Conservation (phyloP, 2,329 filamentous ascomycete species). For the Microdochium paspali region DNA sequence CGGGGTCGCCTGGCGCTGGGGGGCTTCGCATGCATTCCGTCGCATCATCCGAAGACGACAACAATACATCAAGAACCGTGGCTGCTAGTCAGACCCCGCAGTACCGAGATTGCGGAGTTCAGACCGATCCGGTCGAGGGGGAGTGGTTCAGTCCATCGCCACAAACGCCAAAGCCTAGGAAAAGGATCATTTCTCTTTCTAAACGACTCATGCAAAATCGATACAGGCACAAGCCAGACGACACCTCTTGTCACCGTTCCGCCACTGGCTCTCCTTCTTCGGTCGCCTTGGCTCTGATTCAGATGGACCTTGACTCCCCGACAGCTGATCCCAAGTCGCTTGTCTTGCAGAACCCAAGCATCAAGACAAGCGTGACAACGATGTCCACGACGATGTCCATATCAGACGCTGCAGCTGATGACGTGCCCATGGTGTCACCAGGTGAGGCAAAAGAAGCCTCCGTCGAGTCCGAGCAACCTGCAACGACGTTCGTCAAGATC, state of each 20-base stretch:
- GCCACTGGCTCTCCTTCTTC: slow-evolving; percentile 15
- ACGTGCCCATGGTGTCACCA: slow-evolving; percentile 14
- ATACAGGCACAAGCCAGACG: slow-evolving; percentile 30
- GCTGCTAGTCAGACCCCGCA: slow-evolving; percentile 21
- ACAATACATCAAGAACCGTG: not conserved
- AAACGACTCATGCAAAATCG: slow-evolving; percentile 41
- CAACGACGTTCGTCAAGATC: slow-evolving; percentile 16
- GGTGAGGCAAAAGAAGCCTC: slow-evolving; percentile 9
- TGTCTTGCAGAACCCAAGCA: slow-evolving; percentile 4
- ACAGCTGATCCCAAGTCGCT: slow-evolving; percentile 4
- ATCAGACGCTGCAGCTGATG: slow-evolving; percentile 19
- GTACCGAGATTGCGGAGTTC: slow-evolving; percentile 41
- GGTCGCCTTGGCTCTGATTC: slow-evolving; percentile 19
- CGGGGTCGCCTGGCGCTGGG: slow-evolving; percentile 28
- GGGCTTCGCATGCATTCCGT: slow-evolving; percentile 18
- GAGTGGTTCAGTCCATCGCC: slow-evolving; percentile 38
- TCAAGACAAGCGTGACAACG: slow-evolving; percentile 5
- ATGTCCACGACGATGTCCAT: not conserved
- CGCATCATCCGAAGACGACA: slow-evolving; percentile 26
- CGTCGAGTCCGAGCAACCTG: slow-evolving; percentile 7
- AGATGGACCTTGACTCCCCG: slow-evolving; percentile 31
- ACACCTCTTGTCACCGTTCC: slow-evolving; percentile 23
- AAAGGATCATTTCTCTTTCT: slow-evolving; percentile 42
- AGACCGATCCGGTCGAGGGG: slow-evolving; percentile 45
- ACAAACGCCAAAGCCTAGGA: slow-evolving; percentile 28